Conservation (phyloP, 2,329 filamentous ascomycete genomes). For the Arthrocladium fulminans region DNA sequence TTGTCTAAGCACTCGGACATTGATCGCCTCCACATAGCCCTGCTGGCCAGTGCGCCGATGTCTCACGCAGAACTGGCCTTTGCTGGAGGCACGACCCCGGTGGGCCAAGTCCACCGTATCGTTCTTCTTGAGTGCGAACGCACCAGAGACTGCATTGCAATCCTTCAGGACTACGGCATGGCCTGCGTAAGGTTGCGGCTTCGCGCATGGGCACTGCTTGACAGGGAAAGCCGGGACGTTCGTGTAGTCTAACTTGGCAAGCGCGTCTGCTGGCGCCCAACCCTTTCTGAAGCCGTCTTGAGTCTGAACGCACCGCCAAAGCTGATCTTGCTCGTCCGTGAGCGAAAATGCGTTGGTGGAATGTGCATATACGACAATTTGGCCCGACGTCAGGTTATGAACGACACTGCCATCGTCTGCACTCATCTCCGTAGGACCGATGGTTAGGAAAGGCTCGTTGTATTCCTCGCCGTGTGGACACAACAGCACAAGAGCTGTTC, state of each 20-base stretch:
- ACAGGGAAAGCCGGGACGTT: not conserved
- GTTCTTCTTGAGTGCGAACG: not conserved
- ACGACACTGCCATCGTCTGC: not conserved
- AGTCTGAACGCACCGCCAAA: not conserved
- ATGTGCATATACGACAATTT: conserved; percentile 2
- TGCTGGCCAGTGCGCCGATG: not conserved
- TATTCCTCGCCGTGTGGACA: conserved; percentile 3
- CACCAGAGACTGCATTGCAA: not conserved
- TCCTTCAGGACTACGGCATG: not conserved
- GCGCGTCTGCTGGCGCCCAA: not conserved
- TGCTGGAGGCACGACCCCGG: not conserved
- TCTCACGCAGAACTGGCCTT: not conserved
- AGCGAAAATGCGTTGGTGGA: not conserved
- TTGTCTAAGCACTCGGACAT: not conserved
- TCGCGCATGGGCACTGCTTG: not conserved
- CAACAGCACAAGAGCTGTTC: not conserved
- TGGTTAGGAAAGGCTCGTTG: not conserved
- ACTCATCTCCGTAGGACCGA: not conserved
- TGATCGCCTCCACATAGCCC: not conserved
- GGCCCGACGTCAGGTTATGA: not conserved
- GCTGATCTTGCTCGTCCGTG: not conserved
- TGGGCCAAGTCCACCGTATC: conserved; percentile 3
- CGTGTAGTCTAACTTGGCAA: not conserved
- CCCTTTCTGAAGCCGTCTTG: not conserved
- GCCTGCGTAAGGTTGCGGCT: not conserved